These are phyloP conservation scores for Cicer bijugum DNA, from an alignment of 306 rosid species.

Conservation along the genomic window DNA sequence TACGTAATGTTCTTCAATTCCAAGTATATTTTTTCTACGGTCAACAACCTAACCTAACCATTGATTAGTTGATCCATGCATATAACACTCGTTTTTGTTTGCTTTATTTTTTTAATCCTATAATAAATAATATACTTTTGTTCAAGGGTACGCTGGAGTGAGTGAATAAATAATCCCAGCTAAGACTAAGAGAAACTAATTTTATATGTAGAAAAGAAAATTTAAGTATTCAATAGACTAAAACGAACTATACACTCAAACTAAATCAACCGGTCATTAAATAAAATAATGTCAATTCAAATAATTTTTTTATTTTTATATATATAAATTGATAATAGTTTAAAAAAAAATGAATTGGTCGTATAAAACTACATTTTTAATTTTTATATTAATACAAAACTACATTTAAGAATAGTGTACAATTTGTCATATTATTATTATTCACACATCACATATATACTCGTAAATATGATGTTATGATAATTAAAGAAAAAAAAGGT, in stretches of 20 bases:
- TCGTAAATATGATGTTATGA: no score
- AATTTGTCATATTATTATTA: no score
- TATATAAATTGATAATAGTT: neutral
- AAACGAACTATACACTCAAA: neutral
- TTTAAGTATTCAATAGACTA: neutral
- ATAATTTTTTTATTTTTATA: neutral
- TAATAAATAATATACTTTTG: neutral
- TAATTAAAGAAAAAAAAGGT: no score
- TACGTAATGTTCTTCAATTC: slow-evolving; percentile 34
- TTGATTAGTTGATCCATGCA: neutral
- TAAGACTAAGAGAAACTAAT: neutral
- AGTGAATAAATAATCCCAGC: slow-evolving; percentile 16
- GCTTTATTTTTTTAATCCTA: neutral
- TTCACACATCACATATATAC: no score
- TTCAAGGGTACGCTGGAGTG: neutral
- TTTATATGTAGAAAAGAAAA: neutral
- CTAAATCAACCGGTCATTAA: neutral
- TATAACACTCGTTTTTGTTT: neutral
- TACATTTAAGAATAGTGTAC: neutral
- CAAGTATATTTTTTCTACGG: neutral
- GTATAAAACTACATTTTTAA: neutral
- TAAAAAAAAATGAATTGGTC: neutral
- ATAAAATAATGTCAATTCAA: no score
- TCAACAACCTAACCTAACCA: slow-evolving; percentile 31
- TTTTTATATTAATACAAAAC: neutral